These are phyloP conservation scores for Sugiyamaella valdiviana DNA, from an alignment of 805 yeast genomes.

Conservation along the genomic window DNA sequence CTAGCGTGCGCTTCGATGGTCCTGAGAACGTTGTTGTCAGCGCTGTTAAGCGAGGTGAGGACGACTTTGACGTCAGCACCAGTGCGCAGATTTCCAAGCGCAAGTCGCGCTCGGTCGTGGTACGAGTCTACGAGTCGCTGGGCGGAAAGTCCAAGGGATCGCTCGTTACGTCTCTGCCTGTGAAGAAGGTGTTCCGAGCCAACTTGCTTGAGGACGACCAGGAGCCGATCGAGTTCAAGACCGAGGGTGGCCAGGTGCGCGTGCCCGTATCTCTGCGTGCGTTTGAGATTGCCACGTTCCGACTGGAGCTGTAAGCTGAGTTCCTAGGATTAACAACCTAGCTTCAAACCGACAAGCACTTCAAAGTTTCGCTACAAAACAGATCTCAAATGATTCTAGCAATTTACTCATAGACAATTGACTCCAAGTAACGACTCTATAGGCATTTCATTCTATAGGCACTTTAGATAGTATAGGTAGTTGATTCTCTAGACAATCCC, in stretches of 20 bases:
- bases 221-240: conserved; percentile 7
- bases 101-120: conserved; percentile 46
- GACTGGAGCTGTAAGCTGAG: conserved; percentile 33
- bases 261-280: conserved; percentile 52
- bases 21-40: conserved; percentile 60
- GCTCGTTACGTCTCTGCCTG: conserved; percentile 45
- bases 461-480: no score
- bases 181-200: conserved; percentile 47
- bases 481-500: no score
- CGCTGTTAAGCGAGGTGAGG: conserved; percentile 80
- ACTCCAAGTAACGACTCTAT: no score
- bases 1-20: conserved; percentile 36
- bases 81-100: conserved; percentile 19
- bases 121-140: conserved; percentile 77
- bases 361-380: no score
- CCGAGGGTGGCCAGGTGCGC: conserved; percentile 15
- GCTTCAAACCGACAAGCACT: no score
- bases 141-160: conserved; percentile 67
- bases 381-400: no score
- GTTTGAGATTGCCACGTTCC: conserved; percentile 69
- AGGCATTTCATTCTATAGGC: no score
- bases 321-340: no score
- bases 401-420: no score
- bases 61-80: conserved; percentile 49
- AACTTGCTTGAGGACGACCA: conserved; percentile 22